These are phyloP conservation scores for Saccharomyces hybrid DNA, from an alignment of 1,139 yeast genomes.

Conservation along the genomic window DNA sequence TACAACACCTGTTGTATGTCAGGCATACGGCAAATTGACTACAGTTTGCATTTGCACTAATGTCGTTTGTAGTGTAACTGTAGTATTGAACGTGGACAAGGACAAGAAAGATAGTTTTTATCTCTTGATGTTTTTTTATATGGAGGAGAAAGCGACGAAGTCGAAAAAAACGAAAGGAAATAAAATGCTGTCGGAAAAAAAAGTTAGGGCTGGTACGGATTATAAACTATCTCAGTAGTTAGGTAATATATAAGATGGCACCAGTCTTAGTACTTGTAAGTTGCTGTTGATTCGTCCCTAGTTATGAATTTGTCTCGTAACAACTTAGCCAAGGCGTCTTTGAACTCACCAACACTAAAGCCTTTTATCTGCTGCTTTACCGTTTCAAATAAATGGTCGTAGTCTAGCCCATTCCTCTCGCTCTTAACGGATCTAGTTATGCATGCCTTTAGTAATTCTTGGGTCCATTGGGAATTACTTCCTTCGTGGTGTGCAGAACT, in stretches of 20 bases:
- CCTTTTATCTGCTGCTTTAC: slow-evolving; percentile 18
- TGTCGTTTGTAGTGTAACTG: neutral
- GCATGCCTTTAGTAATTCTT: slow-evolving; percentile 25
- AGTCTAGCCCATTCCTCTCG: slow-evolving; percentile 7
- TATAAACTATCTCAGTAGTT: neutral
- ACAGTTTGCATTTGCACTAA: neutral
- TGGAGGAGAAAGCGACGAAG: neutral
- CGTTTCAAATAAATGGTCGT: slow-evolving; percentile 9
- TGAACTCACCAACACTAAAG: slow-evolving; percentile 29
- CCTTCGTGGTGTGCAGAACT: slow-evolving; percentile 17
- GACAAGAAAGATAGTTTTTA: neutral
- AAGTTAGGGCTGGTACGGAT: neutral
- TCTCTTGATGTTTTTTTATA: neutral
- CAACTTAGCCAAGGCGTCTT: slow-evolving; percentile 19
- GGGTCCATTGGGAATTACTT: slow-evolving; percentile 22
- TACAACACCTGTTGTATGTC: neutral
- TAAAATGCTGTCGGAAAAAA: neutral
- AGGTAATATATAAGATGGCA: neutral
- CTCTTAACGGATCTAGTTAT: slow-evolving; percentile 24
- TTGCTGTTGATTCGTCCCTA: neutral
- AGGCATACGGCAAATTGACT: neutral
- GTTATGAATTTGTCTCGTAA: slow-evolving; percentile 12
- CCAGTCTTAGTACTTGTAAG: neutral
- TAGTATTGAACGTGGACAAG: neutral
- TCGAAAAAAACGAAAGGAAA: neutral